Evolutionary conservation across 371 early-diverging fungal species (phyloP).

Genomic region (Mucor plumbeus): DNA sequence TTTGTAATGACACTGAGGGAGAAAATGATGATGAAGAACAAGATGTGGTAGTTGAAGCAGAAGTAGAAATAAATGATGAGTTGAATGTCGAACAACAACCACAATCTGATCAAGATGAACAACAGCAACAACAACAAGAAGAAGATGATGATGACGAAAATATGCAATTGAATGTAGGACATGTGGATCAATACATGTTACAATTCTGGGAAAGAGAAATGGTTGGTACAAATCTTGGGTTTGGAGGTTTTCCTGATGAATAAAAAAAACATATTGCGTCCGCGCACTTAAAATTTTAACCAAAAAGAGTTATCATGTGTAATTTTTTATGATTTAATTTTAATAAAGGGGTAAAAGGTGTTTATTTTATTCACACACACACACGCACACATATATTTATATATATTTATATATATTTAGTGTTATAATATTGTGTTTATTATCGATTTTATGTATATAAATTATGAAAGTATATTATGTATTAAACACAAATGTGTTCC

Average conservation of each 20-base stretch:
- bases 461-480: not conserved
- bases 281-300: conserved; percentile 22
- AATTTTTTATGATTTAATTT: not conserved
- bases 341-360: not conserved
- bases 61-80: not conserved
- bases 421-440: not conserved
- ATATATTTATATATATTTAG: not conserved
- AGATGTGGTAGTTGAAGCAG: not conserved
- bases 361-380: not conserved
- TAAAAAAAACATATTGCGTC: conserved; percentile 17
- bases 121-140: conserved; percentile 12
- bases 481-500: not conserved
- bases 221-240: conserved; percentile 64
- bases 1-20: not conserved
- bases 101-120: not conserved
- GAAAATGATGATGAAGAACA: not conserved
- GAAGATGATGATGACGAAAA: conserved; percentile 35
- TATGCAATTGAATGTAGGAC: conserved; percentile 56
- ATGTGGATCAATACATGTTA: conserved; percentile 78
- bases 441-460: not conserved
- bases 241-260: conserved; percentile 49
- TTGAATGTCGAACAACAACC: not conserved
- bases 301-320: not conserved
- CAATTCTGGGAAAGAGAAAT: conserved; percentile 66
- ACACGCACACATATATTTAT: not conserved